Base-by-base conservation (phyloP, 2,329 filamentous ascomycete genomes). In the Cladophialophora exuberans region DNA sequence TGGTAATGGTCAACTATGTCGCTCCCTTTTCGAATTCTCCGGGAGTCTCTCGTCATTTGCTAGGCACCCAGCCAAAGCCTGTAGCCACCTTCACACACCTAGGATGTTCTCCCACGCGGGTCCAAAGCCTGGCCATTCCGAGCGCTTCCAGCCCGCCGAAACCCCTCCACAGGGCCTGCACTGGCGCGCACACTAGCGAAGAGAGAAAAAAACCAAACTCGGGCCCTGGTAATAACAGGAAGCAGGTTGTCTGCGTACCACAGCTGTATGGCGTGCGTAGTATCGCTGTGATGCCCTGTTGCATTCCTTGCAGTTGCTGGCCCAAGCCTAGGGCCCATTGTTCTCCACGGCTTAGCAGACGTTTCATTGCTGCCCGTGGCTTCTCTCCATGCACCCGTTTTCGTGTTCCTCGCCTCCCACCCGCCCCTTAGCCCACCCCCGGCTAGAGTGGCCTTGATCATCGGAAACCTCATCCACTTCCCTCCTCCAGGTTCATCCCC, bases 331-430 rank as follows among this genome's bases (percentile, higher is more conserved):
- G n/a, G n/a, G n/a, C n/a, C n/a, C 38, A 13, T 20, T 26, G 3
- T 13, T 33, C 42, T 33, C 42, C 42, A 45, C 25, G 3, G 42
- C 25, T 3, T 26, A 33, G 42, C 25, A 30, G 23, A 23, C 2
- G n/a, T 18, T 23, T 26, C 42, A n/a, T 22, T 23, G 15, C 42
- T 45, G n/a, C n/a, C n/a, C n/a, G n/a, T n/a, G 42, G 42, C 15
- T 17, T n/a, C 23, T 17, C 23, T 10, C n/a, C 22, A 10, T 42
- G 39, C 39, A 42, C 18, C 7, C 18, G 36, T 51, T 51, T 33
- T 51, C 48, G 48, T 51, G 36, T 20, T 51, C 39, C 26, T 51
- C 38, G 48, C 48, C 48, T 51, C 46, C 46, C 46, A 49, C 46
- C 46, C 33, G 35, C 33, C 23, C 46, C 46, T 49, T 39, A 39